Evolutionary conservation across 2,329 filamentous ascomycete genomes (phyloP).

Genomic region (Pyrenochaeta sp.): DNA sequence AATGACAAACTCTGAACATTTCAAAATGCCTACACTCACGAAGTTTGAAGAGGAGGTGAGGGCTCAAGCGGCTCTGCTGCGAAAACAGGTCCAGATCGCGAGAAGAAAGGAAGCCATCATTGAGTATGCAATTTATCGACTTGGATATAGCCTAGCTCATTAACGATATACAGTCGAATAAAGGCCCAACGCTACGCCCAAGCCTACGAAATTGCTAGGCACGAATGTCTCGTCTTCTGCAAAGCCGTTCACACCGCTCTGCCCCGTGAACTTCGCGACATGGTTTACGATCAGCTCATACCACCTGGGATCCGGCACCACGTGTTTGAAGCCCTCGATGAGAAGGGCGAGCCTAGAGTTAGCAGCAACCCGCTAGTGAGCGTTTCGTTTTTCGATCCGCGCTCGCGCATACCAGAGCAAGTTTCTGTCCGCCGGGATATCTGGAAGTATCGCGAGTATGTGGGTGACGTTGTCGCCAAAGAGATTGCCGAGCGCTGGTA

Average conservation of each 20-base stretch:
- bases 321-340: conserved; percentile 3
- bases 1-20: not conserved
- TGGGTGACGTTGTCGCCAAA: not conserved
- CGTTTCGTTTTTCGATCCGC: conserved; percentile 5
- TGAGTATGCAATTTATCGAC: not conserved
- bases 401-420: not conserved
- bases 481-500: conserved; percentile 9
- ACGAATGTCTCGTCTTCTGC: not conserved
- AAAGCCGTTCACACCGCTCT: not conserved
- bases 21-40: not conserved
- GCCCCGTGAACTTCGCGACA: conserved; percentile 1
- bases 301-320: not conserved
- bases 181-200: not conserved
- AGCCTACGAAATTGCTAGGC: not conserved
- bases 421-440: not conserved
- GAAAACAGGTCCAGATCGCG: not conserved
- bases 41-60: not conserved
- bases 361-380: conserved; percentile 1
- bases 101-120: not conserved
- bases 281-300: conserved; percentile 7
- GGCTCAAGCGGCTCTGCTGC: not conserved
- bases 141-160: not conserved
- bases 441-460: conserved; percentile 4
- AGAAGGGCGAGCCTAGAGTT: not conserved
- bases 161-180: not conserved